Evolutionary conservation across 2,329 filamentous ascomycete species (phyloP).

Genomic region (Furcasterigmium furcatum): DNA sequence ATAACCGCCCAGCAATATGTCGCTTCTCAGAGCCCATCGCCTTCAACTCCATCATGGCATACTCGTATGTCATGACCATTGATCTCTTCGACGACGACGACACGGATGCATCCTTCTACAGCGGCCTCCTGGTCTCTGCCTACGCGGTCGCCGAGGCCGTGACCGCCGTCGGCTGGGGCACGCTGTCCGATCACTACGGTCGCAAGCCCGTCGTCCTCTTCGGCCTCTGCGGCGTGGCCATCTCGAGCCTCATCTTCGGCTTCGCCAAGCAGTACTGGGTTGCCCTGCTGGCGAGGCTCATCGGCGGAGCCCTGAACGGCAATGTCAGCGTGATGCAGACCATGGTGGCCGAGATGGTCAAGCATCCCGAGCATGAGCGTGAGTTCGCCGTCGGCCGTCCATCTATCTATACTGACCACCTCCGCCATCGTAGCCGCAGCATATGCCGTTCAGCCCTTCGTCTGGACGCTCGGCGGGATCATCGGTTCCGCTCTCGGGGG

Average conservation of each 20-base stretch:
- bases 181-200: slow-evolving; percentile 34
- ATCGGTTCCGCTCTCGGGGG: slow-evolving; percentile 32
- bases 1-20: slow-evolving; percentile 31
- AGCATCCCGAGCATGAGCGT: slow-evolving; percentile 36
- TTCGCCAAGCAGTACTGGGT: slow-evolving; percentile 37
- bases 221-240: slow-evolving; percentile 24
- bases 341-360: slow-evolving; percentile 39
- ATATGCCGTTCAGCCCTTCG: slow-evolving; percentile 31
- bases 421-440: slow-evolving; percentile 18
- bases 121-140: slow-evolving; percentile 43
- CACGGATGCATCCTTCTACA: slow-evolving; percentile 40
- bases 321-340: slow-evolving; percentile 38
- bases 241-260: slow-evolving; percentile 38
- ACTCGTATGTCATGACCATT: slow-evolving; percentile 37
- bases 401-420: not conserved
- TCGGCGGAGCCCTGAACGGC: slow-evolving; percentile 34
- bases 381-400: not conserved
- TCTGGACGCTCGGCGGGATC: slow-evolving; percentile 32
- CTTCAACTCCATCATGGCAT: slow-evolving; percentile 41
- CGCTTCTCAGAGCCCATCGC: slow-evolving; percentile 42
- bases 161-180: slow-evolving; percentile 38
- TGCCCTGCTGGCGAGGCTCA: slow-evolving; percentile 33
- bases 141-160: slow-evolving; percentile 39
- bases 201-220: slow-evolving; percentile 24
- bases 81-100: slow-evolving; percentile 31